Percentiles rank a stretch among this genome's conserved stretches.
phyloP scores from a whole-genome alignment of 2,329 filamentous ascomycete species.

The Aulographum hederae region DNA sequence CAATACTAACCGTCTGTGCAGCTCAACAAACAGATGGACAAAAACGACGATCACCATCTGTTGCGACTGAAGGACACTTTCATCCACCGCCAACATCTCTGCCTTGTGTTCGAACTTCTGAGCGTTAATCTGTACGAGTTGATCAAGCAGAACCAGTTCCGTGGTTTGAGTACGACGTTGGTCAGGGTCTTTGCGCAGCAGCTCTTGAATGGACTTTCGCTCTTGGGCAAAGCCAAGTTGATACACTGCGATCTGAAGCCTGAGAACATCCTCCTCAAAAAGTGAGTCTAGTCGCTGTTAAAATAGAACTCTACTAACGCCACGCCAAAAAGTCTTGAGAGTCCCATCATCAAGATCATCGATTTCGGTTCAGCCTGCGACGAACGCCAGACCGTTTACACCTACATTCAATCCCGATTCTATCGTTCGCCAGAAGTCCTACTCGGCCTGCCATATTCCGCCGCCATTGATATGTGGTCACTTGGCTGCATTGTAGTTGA shows the following conservation, averaged over 20 bases:
- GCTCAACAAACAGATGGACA: conserved; percentile 97
- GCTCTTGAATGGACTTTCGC: conserved; percentile 73
- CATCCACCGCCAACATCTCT: conserved; percentile 92
- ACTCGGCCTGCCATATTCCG: conserved; percentile 90
- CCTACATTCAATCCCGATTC: conserved; percentile 96
- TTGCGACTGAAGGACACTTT: conserved; percentile 93
- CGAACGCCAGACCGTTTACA: conserved; percentile 95
- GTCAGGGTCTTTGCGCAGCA: conserved; percentile 97
- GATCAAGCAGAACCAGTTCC: conserved; percentile 99
- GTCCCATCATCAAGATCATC: conserved; percentile 98
- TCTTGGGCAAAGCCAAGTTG: conserved; percentile 87
- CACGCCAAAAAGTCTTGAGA: conserved; percentile 48
- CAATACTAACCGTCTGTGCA: conserved; percentile 20
- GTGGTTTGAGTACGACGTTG: conserved; percentile 86
- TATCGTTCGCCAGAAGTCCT: conserved; percentile 94
- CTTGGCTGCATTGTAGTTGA: conserved; percentile 96
- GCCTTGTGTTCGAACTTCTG: conserved; percentile 85
- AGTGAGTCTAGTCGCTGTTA: conserved; percentile 29
- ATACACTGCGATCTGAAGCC: conserved; percentile 98
- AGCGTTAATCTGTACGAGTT: conserved; percentile 97
- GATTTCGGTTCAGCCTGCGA: conserved; percentile 98
- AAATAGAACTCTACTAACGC: not conserved
- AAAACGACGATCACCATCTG: conserved; percentile 95
- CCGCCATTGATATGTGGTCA: conserved; percentile 99
- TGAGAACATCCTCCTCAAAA: conserved; percentile 94